Evolutionary conservation across 2,329 filamentous ascomycete genomes (phyloP), one percentile per base, ranked within the genome.

Genomic region (Fusarium sp.): DNA sequence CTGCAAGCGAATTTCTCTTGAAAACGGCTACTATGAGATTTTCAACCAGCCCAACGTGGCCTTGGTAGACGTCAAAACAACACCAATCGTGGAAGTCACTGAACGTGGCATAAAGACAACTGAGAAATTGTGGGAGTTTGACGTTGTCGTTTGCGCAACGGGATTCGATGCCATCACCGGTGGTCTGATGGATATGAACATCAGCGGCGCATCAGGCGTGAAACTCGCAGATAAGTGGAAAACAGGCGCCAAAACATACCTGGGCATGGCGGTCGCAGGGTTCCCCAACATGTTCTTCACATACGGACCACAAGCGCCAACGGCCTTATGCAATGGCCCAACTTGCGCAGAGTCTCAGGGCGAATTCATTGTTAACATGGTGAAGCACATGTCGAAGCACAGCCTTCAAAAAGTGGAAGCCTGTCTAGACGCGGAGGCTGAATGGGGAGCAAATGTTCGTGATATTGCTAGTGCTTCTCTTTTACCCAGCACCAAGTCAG

Each of bases 121-220:
- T 3, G 54, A 49, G 8, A 49, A 30, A 17, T 12, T 62, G 5
- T 40, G 35, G 13, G 52, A 61, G 8, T 57, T 57, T 38, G 69
- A 72, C 5, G 53, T 55, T 3, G 18, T 72, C 1, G 53, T 72
- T 3, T 52, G 61, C 15, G 70, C 68, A 9, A 73, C 70, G 1
- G 70, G 70, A 1, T 73, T 71, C 8, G 70, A 73, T 48, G 49
- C 70, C 6, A 49, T 69, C 14, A 71, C 69, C 2, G 70, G 69
- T 0, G 46, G 60, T 17, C 40, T 72, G 17, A 45, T 49, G 3
- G 35, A 50, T 6, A 45, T 72, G 8, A 7, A 72, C 14, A 62
- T 70, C 26, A 12, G 23, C 1, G 69, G 63, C 0, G 18, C 33
- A 0, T 49, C 46, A 14, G 56, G 27, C 3, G 9, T 62, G 7